phyloP scores from a whole-genome alignment of 1,139 yeast genomes.

The Nadsonia starkeyi-henricii region DNA sequence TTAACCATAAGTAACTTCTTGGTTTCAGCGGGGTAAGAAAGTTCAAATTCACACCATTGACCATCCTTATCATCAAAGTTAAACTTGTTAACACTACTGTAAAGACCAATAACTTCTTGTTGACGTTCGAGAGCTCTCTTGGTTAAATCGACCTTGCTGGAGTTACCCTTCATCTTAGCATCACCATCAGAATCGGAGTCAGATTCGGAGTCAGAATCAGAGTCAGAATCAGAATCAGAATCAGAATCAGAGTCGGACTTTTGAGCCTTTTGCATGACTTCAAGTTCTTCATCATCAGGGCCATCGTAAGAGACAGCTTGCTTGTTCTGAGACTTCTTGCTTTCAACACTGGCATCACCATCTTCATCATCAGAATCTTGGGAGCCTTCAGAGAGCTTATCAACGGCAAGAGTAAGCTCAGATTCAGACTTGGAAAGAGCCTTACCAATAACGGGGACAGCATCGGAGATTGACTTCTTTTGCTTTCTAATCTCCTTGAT shows the following conservation, averaged over 20 bases:
- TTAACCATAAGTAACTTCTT: conserved; percentile 96
- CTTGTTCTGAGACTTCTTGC: conserved; percentile 45
- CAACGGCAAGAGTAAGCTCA: conserved; percentile 20
- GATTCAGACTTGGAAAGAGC: conserved; percentile 28
- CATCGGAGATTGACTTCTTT: conserved; percentile 42
- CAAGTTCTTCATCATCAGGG: conserved; percentile 87
- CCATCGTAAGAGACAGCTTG: conserved; percentile 89
- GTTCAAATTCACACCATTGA: conserved; percentile 82
- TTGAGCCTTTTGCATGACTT: conserved; percentile 62
- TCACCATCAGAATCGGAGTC: conserved; percentile 22
- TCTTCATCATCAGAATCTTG: conserved; percentile 31
- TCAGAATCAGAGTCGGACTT: conserved; percentile 29
- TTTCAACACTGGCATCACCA: conserved; percentile 61
- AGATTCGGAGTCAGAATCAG: conserved; percentile 20
- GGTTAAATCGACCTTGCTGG: conserved; percentile 25
- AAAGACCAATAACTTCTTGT: conserved; percentile 60
- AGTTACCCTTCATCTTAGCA: conserved; percentile 18
- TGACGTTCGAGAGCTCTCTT: conserved; percentile 72
- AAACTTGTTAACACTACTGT: conserved; percentile 60
- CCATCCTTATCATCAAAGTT: conserved; percentile 84
- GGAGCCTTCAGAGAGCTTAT: conserved; percentile 17
- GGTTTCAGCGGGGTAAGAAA: conserved; percentile 73
- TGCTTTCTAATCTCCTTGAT: conserved; percentile 75
- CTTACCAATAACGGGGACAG: conserved; percentile 54
- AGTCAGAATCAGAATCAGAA: conserved; percentile 25